Conservation (phyloP, 306 rosid species). For the Vigna nakashimae region DNA sequence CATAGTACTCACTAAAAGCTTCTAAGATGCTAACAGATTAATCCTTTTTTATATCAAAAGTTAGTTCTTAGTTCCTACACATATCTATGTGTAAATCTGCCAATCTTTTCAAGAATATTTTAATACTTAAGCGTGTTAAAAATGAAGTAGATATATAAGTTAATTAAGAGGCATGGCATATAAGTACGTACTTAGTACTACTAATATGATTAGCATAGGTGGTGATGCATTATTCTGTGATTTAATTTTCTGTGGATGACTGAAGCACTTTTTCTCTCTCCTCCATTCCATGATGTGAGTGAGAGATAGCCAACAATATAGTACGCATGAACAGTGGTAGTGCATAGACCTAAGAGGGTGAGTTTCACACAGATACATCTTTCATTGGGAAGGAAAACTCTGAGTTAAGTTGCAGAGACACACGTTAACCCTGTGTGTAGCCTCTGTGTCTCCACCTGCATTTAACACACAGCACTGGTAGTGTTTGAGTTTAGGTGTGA, state of each 20-base stretch:
- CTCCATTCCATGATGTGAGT: not conserved
- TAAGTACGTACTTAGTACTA: not conserved
- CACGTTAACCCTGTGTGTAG: constrained; percentile 65
- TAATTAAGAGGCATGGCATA: not conserved
- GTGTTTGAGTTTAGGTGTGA: constrained; percentile 32
- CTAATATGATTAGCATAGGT: not conserved
- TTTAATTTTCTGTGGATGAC: not conserved
- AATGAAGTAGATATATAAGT: not conserved
- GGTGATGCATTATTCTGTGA: not conserved
- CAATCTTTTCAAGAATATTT: not conserved
- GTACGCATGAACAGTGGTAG: constrained; percentile 39
- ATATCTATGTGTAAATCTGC: not conserved
- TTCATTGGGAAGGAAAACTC: constrained; percentile 77
- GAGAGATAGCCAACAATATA: constrained; percentile 28
- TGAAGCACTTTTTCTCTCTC: constrained; percentile 17
- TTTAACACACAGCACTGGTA: constrained; percentile 29
- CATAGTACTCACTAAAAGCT: not conserved
- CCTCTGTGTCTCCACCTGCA: constrained; percentile 54
- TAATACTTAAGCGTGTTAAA: not conserved
- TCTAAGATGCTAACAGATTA: not conserved
- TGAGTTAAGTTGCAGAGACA: constrained; percentile 57
- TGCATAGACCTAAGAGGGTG: constrained; percentile 51
- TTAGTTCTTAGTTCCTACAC: not conserved
- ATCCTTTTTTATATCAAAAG: not conserved
- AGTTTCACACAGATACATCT: constrained; percentile 13